These are phyloP conservation scores for Ogataea philodendri DNA, from an alignment of 805 yeast species.

Conservation along the genomic window DNA sequence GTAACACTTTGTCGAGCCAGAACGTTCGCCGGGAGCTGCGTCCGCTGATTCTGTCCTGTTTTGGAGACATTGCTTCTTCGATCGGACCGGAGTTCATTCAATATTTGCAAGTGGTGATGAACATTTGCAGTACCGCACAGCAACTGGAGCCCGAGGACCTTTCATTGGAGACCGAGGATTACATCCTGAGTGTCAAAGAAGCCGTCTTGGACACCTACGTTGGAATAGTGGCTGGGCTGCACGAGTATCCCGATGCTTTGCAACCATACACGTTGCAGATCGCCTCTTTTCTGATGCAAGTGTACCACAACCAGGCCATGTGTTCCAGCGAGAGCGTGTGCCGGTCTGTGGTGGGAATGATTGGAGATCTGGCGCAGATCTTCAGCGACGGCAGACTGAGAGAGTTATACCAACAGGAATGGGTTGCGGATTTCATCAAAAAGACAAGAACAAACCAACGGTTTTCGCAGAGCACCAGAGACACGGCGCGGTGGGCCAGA, in stretches of 20 bases:
- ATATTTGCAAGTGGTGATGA: conserved; percentile 77
- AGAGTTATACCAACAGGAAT: conserved; percentile 61
- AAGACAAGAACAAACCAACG: conserved; percentile 62
- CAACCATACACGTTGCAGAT: conserved; percentile 66
- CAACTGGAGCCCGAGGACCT: conserved; percentile 61
- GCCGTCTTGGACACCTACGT: conserved; percentile 94
- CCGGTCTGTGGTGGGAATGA: conserved; percentile 81
- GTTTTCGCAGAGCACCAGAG: conserved; percentile 67
- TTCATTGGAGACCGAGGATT: conserved; percentile 74
- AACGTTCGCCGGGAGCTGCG: conserved; percentile 76
- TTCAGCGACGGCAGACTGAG: conserved; percentile 74
- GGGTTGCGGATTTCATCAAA: conserved; percentile 79
- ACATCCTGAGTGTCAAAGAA: conserved; percentile 68
- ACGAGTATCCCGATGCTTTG: conserved; percentile 62
- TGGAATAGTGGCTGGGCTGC: conserved; percentile 90
- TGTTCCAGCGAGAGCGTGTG: conserved; percentile 65
- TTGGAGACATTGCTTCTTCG: conserved; percentile 93
- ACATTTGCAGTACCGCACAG: conserved; percentile 68
- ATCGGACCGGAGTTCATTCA: conserved; percentile 75
- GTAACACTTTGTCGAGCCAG: conserved; percentile 63
- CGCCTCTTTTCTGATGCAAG: conserved; percentile 61
- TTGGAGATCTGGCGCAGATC: conserved; percentile 92
- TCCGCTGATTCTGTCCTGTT: conserved; percentile 86
- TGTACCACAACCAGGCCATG: conserved; percentile 60
- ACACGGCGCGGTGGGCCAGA: conserved; percentile 97